Conservation (phyloP, 1,284 basidiomycete species). For the Sanguinoderma infundibulare region DNA sequence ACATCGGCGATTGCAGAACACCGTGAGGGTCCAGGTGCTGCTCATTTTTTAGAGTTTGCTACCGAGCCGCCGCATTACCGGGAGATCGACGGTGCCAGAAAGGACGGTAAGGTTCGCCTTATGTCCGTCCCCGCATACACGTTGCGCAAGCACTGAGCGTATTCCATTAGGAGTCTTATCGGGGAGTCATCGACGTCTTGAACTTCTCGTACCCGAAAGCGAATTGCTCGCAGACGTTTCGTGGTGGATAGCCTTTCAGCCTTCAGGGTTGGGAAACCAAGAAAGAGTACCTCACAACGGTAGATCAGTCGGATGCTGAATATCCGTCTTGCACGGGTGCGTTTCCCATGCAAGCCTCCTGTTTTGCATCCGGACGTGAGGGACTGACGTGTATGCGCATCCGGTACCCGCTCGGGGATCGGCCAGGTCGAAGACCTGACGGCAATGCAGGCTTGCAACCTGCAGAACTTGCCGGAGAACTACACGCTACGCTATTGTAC, state of each 20-base stretch:
- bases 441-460: slow-evolving; percentile 92
- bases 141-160: background rate
- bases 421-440: slow-evolving; percentile 68
- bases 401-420: too few relatives aligned
- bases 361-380: background rate
- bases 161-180: background rate
- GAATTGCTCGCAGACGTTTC: too few relatives aligned
- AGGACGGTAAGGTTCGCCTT: background rate
- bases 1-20: too few relatives aligned
- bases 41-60: background rate
- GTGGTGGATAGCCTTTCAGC: background rate
- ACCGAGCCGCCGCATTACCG: background rate
- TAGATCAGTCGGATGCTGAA: slow-evolving; percentile 43
- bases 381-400: background rate
- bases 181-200: background rate
- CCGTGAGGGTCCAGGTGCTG: background rate
- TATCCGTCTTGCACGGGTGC: slow-evolving; percentile 58
- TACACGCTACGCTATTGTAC: slow-evolving; percentile 87
- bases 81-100: background rate
- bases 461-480: slow-evolving; percentile 88
- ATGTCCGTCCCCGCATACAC: background rate
- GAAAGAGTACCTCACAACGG: background rate
- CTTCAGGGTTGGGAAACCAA: background rate
- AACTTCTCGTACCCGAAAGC: too few relatives aligned
- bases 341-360: slow-evolving; percentile 18